Conservation (phyloP, 306 rosid genomes). For the Pterocarpus macrocarpus region DNA sequence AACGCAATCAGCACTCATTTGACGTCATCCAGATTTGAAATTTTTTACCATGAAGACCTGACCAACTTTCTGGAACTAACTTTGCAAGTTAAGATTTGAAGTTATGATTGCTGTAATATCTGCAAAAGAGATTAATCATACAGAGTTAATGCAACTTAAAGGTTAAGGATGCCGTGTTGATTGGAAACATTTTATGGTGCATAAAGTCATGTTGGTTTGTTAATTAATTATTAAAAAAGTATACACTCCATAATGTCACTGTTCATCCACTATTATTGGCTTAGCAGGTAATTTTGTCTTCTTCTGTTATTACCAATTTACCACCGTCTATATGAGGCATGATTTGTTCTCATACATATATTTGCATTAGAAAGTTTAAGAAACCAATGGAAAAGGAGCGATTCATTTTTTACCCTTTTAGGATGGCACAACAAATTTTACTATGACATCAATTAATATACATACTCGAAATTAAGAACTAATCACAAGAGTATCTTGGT, state of each 20-base stretch:
- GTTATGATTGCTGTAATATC: neutral
- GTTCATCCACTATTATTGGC: conserved; percentile 3
- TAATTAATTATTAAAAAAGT: neutral
- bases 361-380: neutral
- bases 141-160: conserved; percentile 34
- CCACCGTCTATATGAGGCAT: neutral
- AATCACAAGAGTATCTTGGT: neutral
- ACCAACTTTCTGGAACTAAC: neutral
- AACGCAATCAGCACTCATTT: conserved; percentile 28
- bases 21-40: conserved; percentile 30
- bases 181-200: conserved; percentile 32
- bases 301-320: neutral
- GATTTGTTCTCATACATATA: neutral
- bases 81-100: conserved; percentile 24
- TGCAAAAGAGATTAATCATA: conserved; percentile 15
- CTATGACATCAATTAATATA: neutral
- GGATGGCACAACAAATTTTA: neutral
- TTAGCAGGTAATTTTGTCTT: neutral
- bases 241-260: conserved; percentile 10
- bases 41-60: neutral
- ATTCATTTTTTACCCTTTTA: neutral
- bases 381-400: neutral
- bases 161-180: conserved; percentile 25
- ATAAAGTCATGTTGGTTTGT: conserved; percentile 9
- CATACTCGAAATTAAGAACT: neutral